A percentile compares a stretch with the other conserved stretches of the same genome.
Evolutionary conservation across 2,329 filamentous ascomycete genomes (phyloP).

Genomic region (Ophiosphaerella korrae): DNA sequence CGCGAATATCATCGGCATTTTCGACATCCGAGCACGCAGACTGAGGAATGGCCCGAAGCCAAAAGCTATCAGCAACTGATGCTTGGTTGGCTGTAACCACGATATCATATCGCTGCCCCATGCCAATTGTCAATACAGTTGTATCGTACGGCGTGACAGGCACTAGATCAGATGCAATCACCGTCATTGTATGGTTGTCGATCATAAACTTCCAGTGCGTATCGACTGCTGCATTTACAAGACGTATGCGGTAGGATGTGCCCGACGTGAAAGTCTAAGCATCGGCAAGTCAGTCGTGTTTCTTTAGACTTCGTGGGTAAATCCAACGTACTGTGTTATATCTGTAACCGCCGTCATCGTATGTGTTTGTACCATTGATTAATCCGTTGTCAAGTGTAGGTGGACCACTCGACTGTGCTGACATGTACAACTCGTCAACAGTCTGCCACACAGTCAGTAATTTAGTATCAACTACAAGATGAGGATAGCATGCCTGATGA

Average conservation of each 20-base stretch:
- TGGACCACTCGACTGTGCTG: constrained; percentile 42
- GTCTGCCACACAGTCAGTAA: too few species aligned
- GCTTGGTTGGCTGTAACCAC: too few species aligned
- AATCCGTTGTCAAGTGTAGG: constrained; percentile 49
- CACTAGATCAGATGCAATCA: constrained; percentile 52
- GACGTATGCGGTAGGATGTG: constrained; percentile 49
- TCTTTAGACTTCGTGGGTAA: too few species aligned
- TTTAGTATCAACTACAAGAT: too few species aligned
- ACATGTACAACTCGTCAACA: too few species aligned
- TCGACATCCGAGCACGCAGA: too few species aligned
- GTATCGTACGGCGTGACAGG: constrained; percentile 50
- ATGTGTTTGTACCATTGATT: constrained; percentile 53
- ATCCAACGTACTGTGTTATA: too few species aligned
- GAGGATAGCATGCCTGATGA: constrained; percentile 28
- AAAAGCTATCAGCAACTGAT: too few species aligned
- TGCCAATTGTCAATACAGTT: constrained; percentile 19
- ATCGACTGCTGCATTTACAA: constrained; percentile 51
- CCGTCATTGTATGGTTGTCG: constrained; percentile 51
- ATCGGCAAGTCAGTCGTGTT: too few species aligned
- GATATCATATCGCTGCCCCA: constrained; percentile 34
- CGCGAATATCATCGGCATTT: too few species aligned
- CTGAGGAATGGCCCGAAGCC: too few species aligned
- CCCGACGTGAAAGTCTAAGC: constrained; percentile 40
- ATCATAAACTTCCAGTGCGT: constrained; percentile 51
- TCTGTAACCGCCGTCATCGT: constrained; percentile 19